A percentile compares a stretch with the other conserved stretches of the same genome.
Conservation (phyloP, 139 green algal genomes). For the Tetradesmus lagerheimii region DNA sequence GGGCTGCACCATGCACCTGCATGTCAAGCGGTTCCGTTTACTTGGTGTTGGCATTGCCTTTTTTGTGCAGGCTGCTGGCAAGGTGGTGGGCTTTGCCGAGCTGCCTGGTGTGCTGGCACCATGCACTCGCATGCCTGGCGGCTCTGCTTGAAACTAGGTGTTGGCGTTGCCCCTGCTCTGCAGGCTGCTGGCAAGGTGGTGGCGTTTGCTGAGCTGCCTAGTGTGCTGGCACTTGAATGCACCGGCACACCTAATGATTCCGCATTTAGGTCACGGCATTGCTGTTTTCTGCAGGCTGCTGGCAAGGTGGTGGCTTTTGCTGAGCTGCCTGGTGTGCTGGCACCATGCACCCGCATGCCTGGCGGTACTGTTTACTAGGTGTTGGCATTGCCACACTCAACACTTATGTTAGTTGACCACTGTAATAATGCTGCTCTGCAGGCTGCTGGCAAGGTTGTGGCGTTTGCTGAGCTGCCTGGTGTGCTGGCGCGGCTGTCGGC, state of each 20-base stretch:
- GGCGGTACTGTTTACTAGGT: too few species aligned
- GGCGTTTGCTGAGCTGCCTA: too few species aligned
- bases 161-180: neutral
- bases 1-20: too few species aligned
- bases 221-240: too few species aligned
- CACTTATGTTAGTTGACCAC: conserved; percentile 47
- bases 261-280: too few species aligned
- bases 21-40: too few species aligned
- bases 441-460: conserved; percentile 53
- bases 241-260: too few species aligned
- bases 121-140: neutral
- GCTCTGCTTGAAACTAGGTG: too few species aligned
- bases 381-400: too few species aligned
- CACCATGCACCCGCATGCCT: too few species aligned
- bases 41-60: too few species aligned
- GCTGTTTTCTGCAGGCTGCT: neutral
- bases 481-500: conserved; percentile 69
- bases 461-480: conserved; percentile 69
- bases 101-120: conserved; percentile 66
- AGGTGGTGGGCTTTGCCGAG: conserved; percentile 68
- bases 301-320: conserved; percentile 65
- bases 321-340: conserved; percentile 66
- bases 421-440: conserved; percentile 42
- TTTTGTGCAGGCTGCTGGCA: conserved; percentile 57
- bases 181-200: too few species aligned